Conservation (phyloP, 2,329 filamentous ascomycete genomes). For the Macrophomina phaseolina region DNA sequence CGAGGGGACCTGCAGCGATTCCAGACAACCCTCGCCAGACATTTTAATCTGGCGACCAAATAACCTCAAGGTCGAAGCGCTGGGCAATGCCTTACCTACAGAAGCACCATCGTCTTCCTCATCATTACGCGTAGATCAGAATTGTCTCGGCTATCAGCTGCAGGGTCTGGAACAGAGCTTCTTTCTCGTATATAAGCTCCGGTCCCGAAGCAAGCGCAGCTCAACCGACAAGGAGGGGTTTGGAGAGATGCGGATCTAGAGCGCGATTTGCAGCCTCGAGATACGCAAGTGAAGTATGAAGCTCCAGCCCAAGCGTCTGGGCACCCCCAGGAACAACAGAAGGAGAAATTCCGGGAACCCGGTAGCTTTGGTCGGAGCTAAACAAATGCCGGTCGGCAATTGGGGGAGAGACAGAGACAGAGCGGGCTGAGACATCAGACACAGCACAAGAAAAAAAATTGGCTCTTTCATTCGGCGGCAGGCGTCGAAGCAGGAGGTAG, state of each 20-base stretch:
- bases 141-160: neutral
- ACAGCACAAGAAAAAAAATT: neutral
- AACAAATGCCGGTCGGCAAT: constrained; percentile 12
- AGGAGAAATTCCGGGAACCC: neutral
- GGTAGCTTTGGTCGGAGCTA: neutral
- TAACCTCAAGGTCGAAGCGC: too few relatives aligned
- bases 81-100: too few relatives aligned
- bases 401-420: neutral
- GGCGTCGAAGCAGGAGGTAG: neutral
- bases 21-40: too few relatives aligned
- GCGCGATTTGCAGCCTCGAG: neutral
- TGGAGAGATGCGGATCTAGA: too few relatives aligned
- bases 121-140: neutral
- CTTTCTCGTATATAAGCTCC: neutral
- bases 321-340: neutral
- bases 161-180: neutral
- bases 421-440: neutral
- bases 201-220: neutral
- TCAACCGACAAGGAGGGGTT: neutral
- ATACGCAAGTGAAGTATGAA: neutral
- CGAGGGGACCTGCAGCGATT: too few relatives aligned
- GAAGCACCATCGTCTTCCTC: too few relatives aligned
- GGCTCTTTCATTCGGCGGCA: neutral
- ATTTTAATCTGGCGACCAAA: too few relatives aligned
- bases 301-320: neutral